Evolutionary conservation across 1,284 basidiomycete species (phyloP).

Genomic region (Moesziomyces parantarcticus): DNA sequence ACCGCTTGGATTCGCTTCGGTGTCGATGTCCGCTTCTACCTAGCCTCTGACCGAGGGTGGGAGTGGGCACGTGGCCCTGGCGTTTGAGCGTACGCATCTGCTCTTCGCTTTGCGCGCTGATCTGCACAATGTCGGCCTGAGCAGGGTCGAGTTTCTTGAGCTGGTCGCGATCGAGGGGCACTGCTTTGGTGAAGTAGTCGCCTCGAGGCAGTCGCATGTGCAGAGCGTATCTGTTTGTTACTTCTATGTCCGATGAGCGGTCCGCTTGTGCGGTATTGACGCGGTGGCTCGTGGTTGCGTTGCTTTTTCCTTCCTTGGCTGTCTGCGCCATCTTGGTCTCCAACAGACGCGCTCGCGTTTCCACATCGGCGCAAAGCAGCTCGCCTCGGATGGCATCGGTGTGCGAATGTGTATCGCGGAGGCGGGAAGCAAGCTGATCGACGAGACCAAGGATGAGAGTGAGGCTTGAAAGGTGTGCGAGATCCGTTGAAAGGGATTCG

Average conservation of each 20-base stretch:
- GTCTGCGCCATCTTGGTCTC: slow-evolving; percentile 21
- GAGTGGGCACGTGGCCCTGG: slow-evolving; percentile 29
- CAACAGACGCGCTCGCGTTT: slow-evolving; percentile 14
- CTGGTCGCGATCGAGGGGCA: slow-evolving; percentile 25
- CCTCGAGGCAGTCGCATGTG: slow-evolving; percentile 63
- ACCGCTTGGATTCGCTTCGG: slow-evolving; percentile 22
- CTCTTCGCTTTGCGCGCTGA: slow-evolving; percentile 43
- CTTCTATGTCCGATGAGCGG: slow-evolving; percentile 3
- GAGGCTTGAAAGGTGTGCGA: slow-evolving; percentile 21
- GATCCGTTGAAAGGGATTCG: slow-evolving; percentile 7
- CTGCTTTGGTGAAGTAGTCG: slow-evolving; percentile 65
- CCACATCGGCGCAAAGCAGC: slow-evolving; percentile 20
- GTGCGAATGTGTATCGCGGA: slow-evolving; percentile 20
- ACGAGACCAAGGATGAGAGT: slow-evolving; percentile 36
- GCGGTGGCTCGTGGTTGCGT: not conserved
- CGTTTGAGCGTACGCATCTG: slow-evolving; percentile 27
- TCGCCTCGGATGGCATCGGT: slow-evolving; percentile 21
- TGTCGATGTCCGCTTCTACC: slow-evolving; percentile 20
- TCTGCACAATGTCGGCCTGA: slow-evolving; percentile 54
- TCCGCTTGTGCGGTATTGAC: not conserved
- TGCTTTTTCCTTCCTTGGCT: not conserved
- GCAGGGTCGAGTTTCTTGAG: slow-evolving; percentile 47
- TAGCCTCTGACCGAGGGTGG: slow-evolving; percentile 44
- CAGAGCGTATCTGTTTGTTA: slow-evolving; percentile 50
- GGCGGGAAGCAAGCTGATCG: slow-evolving; percentile 39